phyloP scores from a whole-genome alignment of 2,329 filamentous ascomycete species.

The Corynespora cassiicola region DNA sequence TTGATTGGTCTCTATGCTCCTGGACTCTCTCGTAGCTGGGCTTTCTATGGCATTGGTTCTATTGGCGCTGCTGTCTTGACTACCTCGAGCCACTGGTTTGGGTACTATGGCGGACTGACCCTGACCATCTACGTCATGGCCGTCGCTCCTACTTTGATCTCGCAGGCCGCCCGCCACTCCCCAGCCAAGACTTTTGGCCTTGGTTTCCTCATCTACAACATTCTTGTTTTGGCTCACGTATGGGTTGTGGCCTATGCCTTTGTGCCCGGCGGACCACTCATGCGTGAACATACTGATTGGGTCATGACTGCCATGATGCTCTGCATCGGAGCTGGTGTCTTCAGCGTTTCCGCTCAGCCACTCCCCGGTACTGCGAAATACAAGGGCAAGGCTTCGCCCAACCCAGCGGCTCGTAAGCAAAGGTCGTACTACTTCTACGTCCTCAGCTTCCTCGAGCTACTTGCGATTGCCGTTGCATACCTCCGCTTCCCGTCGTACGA shows the following conservation, averaged over 20 bases:
- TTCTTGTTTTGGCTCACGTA: slow-evolving; percentile 95
- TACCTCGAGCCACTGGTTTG: slow-evolving; percentile 79
- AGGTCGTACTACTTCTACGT: slow-evolving; percentile 74
- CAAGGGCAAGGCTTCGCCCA: slow-evolving; percentile 53
- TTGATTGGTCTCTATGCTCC: slow-evolving; percentile 78
- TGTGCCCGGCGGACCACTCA: slow-evolving; percentile 89
- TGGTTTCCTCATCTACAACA: slow-evolving; percentile 90
- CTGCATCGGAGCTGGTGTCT: slow-evolving; percentile 82
- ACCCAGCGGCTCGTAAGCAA: slow-evolving; percentile 58
- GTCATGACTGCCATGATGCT: slow-evolving; percentile 89
- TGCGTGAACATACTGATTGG: slow-evolving; percentile 95
- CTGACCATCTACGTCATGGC: slow-evolving; percentile 84
- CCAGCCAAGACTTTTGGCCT: slow-evolving; percentile 84
- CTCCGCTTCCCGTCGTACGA: slow-evolving; percentile 91
- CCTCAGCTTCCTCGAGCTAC: slow-evolving; percentile 76
- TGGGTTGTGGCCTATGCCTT: slow-evolving; percentile 99
- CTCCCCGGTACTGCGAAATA: slow-evolving; percentile 47
- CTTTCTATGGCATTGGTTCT: slow-evolving; percentile 77
- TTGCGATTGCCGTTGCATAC: slow-evolving; percentile 82
- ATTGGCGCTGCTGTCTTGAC: slow-evolving; percentile 81
- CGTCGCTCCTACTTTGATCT: slow-evolving; percentile 75
- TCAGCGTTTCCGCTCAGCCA: slow-evolving; percentile 66
- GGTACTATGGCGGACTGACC: slow-evolving; percentile 82
- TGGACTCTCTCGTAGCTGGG: slow-evolving; percentile 76
- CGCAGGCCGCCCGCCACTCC: slow-evolving; percentile 75